These are phyloP conservation scores for Tuber microsphaerosporum DNA, from an alignment of 495 filamentous ascomycete genomes.

Conservation along the genomic window DNA sequence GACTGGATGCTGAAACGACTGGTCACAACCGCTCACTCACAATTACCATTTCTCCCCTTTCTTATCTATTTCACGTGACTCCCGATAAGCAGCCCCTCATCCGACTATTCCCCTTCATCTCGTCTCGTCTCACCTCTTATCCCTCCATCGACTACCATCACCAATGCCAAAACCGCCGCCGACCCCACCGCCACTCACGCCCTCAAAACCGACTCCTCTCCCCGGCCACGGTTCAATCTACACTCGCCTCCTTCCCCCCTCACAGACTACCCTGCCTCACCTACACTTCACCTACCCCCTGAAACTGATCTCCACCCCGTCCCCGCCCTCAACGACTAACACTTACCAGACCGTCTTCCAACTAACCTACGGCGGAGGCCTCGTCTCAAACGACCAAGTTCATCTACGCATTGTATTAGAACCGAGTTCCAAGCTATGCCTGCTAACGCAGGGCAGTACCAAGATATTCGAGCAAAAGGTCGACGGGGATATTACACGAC, in stretches of 20 bases:
- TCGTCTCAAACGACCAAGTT: constrained; percentile 78
- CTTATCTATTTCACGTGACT: neutral
- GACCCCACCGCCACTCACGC: neutral
- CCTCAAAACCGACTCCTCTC: constrained; percentile 51
- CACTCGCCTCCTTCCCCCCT: constrained; percentile 63
- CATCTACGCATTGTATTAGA: constrained; percentile 62
- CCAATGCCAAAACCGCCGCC: neutral
- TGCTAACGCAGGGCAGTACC: constrained; percentile 86
- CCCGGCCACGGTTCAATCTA: constrained; percentile 73
- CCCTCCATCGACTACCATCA: constrained; percentile 51
- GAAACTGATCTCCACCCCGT: constrained; percentile 72
- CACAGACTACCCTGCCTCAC: constrained; percentile 61
- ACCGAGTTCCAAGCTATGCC: constrained; percentile 59
- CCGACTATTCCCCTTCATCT: neutral
- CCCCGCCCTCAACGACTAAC: constrained; percentile 48
- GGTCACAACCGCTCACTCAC: neutral
- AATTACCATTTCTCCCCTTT: neutral
- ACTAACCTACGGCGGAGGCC: constrained; percentile 88
- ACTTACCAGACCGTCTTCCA: constrained; percentile 66
- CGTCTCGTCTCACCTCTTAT: neutral
- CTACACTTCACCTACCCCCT: constrained; percentile 88
- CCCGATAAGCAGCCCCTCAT: neutral
- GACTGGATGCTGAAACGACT: neutral
- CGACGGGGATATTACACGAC: constrained; percentile 55
- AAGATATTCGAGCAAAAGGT: constrained; percentile 80